These are phyloP conservation scores for Luzula sylvatica DNA, from an alignment of 176 grass and related monocot species.

Conservation along the genomic window DNA sequence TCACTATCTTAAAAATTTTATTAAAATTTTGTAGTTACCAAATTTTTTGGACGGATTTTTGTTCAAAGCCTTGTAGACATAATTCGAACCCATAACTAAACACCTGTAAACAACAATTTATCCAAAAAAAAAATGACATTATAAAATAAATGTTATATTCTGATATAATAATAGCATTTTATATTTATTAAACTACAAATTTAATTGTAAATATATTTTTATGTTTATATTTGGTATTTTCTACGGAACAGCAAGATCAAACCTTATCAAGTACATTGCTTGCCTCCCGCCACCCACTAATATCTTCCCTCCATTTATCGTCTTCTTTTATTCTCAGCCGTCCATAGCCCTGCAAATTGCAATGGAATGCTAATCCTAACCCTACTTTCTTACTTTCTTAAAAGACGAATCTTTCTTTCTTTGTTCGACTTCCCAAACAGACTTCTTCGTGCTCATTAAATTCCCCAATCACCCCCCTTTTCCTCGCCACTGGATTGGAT, in stretches of 20 bases:
- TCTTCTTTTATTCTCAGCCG: conserved; percentile 2
- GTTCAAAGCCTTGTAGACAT: too few relatives aligned
- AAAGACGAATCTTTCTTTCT: background rate
- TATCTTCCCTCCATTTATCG: background rate
- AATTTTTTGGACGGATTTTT: too few relatives aligned
- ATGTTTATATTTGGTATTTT: too few relatives aligned
- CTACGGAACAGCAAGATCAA: background rate
- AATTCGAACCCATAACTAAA: too few relatives aligned
- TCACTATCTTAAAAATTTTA: background rate
- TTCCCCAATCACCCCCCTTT: background rate
- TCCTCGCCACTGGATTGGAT: background rate
- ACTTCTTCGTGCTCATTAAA: background rate
- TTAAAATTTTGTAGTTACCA: too few relatives aligned
- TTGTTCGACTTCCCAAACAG: background rate
- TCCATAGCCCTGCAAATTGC: background rate
- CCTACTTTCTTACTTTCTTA: conserved; percentile 4
- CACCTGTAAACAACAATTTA: too few relatives aligned
- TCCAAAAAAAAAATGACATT: too few relatives aligned
- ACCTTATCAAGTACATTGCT: background rate
- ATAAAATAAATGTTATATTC: too few relatives aligned
- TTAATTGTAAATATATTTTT: too few relatives aligned
- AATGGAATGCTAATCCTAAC: conserved; percentile 11
- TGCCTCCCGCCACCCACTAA: conserved; percentile 16
- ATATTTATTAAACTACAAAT: too few relatives aligned
- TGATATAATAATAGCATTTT: too few relatives aligned